Evolutionary conservation across 306 rosid genomes (phyloP).

Genomic region (Vigna angularis): DNA sequence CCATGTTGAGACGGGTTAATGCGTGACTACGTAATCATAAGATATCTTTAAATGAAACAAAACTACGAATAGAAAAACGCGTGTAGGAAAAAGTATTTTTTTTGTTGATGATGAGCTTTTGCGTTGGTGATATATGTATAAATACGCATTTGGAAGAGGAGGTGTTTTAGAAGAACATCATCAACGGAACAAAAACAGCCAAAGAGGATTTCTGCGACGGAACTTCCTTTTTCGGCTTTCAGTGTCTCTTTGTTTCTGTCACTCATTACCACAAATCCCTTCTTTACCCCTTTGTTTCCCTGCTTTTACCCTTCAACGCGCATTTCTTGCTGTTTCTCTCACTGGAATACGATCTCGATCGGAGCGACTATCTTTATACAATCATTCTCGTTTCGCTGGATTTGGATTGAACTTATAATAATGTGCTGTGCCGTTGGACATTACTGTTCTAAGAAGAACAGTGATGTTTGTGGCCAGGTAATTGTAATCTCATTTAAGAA

Average conservation of each 20-base stretch:
- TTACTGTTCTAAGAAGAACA: conserved; percentile 76
- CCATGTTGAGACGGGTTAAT: no score
- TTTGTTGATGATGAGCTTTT: not conserved
- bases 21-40: not conserved
- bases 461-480: conserved; percentile 85
- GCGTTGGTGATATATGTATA: not conserved
- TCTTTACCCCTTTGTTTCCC: not conserved
- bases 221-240: conserved; percentile 12
- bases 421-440: conserved; percentile 87
- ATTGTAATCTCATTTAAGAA: not conserved
- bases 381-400: not conserved
- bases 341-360: not conserved
- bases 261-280: not conserved
- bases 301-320: not conserved
- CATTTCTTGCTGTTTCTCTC: not conserved
- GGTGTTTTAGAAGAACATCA: not conserved
- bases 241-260: not conserved
- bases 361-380: not conserved
- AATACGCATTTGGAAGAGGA: not conserved
- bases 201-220: conserved; percentile 21
- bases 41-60: not conserved
- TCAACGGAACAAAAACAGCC: not conserved
- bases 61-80: not conserved
- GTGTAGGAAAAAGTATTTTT: not conserved
- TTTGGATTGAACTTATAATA: not conserved